A percentile compares a stretch with the other conserved stretches of the same genome.
These are phyloP conservation scores for Apophysomyces trapeziformis DNA, from an alignment of 371 early-diverging fungal genomes.

Conservation along the genomic window DNA sequence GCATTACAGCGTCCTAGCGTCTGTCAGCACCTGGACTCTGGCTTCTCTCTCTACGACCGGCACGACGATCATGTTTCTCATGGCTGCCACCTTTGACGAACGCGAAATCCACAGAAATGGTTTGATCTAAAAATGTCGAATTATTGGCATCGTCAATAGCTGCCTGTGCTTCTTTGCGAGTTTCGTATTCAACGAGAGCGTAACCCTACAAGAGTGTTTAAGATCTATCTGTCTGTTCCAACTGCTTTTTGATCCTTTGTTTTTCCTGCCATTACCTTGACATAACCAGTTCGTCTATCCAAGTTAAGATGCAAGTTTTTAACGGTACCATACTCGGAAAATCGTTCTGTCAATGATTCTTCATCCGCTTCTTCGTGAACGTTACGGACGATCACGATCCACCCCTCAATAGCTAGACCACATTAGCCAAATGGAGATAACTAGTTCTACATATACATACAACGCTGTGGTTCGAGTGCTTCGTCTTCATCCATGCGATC, in stretches of 20 bases:
- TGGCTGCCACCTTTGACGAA: constrained; percentile 61
- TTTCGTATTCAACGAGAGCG: constrained; percentile 89
- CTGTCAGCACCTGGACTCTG: constrained; percentile 19
- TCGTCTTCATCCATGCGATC: constrained; percentile 25
- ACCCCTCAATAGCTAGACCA: constrained; percentile 86
- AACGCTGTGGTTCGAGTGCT: constrained; percentile 62
- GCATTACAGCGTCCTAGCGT: neutral
- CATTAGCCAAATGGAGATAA: no score
- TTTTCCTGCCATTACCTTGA: constrained; percentile 69
- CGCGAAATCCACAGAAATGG: constrained; percentile 82
- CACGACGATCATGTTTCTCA: constrained; percentile 16
- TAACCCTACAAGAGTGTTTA: constrained; percentile 73
- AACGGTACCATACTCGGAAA: constrained; percentile 88
- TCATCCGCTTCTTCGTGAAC: constrained; percentile 95
- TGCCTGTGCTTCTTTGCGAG: constrained; percentile 78
- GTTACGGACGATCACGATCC: constrained; percentile 90
- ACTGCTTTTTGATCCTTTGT: constrained; percentile 1
- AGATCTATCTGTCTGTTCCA: neutral
- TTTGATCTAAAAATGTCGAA: constrained; percentile 72
- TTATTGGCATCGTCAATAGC: constrained; percentile 80
- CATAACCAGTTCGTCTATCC: constrained; percentile 93
- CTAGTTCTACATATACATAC: constrained; percentile 39
- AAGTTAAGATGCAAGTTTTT: constrained; percentile 91
- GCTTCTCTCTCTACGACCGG: constrained; percentile 23
- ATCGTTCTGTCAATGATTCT: constrained; percentile 87